phyloP scores from a whole-genome alignment of 768 basidiomycete genomes.

The Leccinellum luteum region DNA sequence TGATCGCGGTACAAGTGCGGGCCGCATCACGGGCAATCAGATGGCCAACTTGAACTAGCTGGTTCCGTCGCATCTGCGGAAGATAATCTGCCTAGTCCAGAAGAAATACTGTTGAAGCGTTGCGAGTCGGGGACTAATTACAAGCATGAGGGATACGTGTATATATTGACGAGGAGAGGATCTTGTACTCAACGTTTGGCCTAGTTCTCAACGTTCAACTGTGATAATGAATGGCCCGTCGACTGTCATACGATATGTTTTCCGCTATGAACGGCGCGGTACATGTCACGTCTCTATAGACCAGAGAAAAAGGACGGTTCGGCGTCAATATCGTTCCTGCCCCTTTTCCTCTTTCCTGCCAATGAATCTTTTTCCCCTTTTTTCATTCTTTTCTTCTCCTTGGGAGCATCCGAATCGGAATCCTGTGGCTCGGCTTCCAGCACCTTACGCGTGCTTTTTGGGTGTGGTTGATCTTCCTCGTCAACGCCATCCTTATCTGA shows the following conservation, averaged over 20 bases:
- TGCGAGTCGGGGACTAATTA: too few relatives aligned
- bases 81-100: not conserved
- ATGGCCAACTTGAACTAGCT: not conserved
- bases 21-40: not conserved
- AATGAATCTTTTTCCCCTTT: slow-evolving; percentile 53
- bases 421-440: slow-evolving; percentile 17
- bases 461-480: slow-evolving; percentile 11
- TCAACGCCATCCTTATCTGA: slow-evolving; percentile 13
- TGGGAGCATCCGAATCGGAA: slow-evolving; percentile 30
- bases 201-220: not conserved
- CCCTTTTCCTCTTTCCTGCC: slow-evolving; percentile 52
- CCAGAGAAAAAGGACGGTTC: slow-evolving; percentile 67
- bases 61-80: not conserved
- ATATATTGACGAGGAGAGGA: not conserved
- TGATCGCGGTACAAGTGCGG: slow-evolving; percentile 1
- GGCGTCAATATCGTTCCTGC: slow-evolving; percentile 54
- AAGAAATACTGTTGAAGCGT: not conserved
- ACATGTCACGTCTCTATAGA: slow-evolving; percentile 35
- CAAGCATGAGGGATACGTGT: not conserved
- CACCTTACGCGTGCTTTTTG: not conserved
- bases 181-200: not conserved
- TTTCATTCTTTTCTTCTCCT: slow-evolving; percentile 52
- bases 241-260: not conserved
- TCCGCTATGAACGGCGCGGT: not conserved
- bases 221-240: not conserved